Percentiles rank a stretch among this genome's conserved stretches.
phyloP scores from a whole-genome alignment of 2,329 filamentous ascomycete genomes.

The Sordariomycetes sp. region DNA sequence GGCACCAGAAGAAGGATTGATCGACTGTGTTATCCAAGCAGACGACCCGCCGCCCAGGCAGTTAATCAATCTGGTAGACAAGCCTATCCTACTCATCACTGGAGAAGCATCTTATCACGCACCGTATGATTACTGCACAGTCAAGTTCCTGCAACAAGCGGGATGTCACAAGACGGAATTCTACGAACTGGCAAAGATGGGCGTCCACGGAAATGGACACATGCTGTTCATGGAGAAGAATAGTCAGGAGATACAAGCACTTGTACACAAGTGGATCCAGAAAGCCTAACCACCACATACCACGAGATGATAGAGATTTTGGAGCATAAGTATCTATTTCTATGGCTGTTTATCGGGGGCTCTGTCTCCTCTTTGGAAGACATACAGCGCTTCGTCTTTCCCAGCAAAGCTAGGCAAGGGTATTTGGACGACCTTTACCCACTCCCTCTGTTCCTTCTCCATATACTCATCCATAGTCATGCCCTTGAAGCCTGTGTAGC shows the following conservation, averaged over 20 bases:
- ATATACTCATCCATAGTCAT: conserved; percentile 60
- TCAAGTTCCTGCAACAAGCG: conserved; percentile 31
- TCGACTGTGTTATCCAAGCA: conserved; percentile 21
- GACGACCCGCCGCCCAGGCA: conserved; percentile 20
- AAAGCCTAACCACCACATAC: too few species aligned
- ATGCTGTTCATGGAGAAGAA: conserved; percentile 18
- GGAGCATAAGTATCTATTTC: too few species aligned
- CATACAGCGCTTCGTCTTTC: conserved; percentile 67
- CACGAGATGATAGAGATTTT: too few species aligned
- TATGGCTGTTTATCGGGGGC: conserved; percentile 13
- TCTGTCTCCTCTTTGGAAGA: conserved; percentile 46
- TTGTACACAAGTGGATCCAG: conserved; percentile 14
- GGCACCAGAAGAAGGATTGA: conserved; percentile 6
- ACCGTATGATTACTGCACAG: conserved; percentile 33
- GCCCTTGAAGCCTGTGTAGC: conserved; percentile 61
- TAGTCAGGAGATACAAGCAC: conserved; percentile 24
- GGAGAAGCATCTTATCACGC: conserved; percentile 33
- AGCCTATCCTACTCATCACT: conserved; percentile 29
- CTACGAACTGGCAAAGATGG: conserved; percentile 24
- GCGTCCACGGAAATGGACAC: conserved; percentile 21
- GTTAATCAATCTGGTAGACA: conserved; percentile 22
- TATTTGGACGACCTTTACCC: conserved; percentile 53
- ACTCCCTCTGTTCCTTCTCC: conserved; percentile 43
- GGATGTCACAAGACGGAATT: conserved; percentile 23
- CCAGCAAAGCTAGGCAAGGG: conserved; percentile 66